These are phyloP conservation scores for Phytophthora citricola DNA, from an alignment of 352 stramenopile genomes.

Conservation along the genomic window DNA sequence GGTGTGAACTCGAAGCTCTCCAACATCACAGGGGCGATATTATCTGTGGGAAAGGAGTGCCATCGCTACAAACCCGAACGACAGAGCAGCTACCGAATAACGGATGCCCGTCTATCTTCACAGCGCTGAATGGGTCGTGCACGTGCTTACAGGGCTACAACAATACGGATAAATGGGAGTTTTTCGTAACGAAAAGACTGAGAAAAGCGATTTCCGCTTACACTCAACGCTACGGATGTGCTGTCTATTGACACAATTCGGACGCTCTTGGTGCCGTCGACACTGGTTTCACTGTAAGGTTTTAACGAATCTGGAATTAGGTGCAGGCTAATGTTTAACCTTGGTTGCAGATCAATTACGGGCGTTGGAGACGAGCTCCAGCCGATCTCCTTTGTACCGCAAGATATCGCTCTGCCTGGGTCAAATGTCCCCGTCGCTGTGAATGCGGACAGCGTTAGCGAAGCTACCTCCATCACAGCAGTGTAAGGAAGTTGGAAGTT, in stretches of 20 bases:
- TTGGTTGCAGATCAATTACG: constrained; percentile 25
- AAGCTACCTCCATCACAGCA: constrained; percentile 24
- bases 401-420: constrained; percentile 33
- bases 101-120: constrained; percentile 46
- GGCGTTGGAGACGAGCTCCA: constrained; percentile 30
- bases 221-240: constrained; percentile 22
- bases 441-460: constrained; percentile 28
- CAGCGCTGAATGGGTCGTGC: constrained; percentile 46
- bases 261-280: constrained; percentile 43
- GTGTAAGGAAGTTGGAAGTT: constrained; percentile 22
- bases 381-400: constrained; percentile 32
- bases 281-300: constrained; percentile 36
- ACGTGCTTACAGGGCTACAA: constrained; percentile 47
- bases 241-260: constrained; percentile 44
- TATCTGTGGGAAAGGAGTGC: constrained; percentile 40
- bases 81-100: constrained; percentile 33
- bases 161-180: constrained; percentile 33
- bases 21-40: constrained; percentile 35
- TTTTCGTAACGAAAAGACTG: constrained; percentile 31
- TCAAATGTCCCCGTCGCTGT: constrained; percentile 34
- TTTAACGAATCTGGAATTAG: background rate
- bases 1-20: constrained; percentile 37
- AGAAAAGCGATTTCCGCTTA: constrained; percentile 13
- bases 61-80: constrained; percentile 43
- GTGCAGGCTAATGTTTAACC: background rate